Conservation (phyloP, 2,329 filamentous ascomycete species). For the Chlorencoelia australis region DNA sequence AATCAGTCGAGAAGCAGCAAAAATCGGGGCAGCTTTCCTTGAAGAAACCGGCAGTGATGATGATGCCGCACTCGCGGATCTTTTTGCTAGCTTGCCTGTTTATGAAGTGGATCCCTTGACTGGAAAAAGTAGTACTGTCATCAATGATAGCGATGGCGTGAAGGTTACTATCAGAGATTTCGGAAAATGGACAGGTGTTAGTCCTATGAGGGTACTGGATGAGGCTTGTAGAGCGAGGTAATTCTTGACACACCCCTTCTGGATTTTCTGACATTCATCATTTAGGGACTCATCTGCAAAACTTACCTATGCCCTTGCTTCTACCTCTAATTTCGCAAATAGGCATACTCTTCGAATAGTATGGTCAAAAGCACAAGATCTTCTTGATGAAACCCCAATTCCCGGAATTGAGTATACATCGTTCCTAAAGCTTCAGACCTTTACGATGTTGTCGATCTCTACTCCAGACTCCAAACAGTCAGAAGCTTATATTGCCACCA, state of each 20-base stretch:
- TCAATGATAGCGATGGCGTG: constrained; percentile 41
- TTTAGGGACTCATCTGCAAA: constrained; percentile 58
- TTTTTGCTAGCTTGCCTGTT: constrained; percentile 52
- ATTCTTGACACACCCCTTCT: constrained; percentile 8
- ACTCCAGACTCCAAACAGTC: constrained; percentile 72
- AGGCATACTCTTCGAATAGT: constrained; percentile 63
- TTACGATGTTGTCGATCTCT: constrained; percentile 67
- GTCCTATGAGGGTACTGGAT: constrained; percentile 66
- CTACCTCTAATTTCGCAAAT: constrained; percentile 63
- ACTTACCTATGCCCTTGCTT: constrained; percentile 59
- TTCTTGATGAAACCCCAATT: constrained; percentile 29
- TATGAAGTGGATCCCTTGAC: constrained; percentile 47
- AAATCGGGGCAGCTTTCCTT: constrained; percentile 48
- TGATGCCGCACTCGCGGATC: constrained; percentile 42
- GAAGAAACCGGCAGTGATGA: constrained; percentile 41
- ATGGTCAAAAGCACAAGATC: constrained; percentile 68
- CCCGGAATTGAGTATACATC: constrained; percentile 23
- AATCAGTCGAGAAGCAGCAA: constrained; percentile 45
- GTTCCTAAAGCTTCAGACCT: constrained; percentile 43
- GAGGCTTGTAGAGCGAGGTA: constrained; percentile 79
- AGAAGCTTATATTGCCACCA: constrained; percentile 75
- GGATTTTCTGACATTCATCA: constrained; percentile 6
- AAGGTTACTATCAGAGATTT: constrained; percentile 68
- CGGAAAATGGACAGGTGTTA: constrained; percentile 70
- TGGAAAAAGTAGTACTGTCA: constrained; percentile 47